Evolutionary conservation across 176 grass and related monocot genomes (phyloP), one percentile per base, ranked within the genome.

Genomic region (Dactylis glomerata): DNA sequence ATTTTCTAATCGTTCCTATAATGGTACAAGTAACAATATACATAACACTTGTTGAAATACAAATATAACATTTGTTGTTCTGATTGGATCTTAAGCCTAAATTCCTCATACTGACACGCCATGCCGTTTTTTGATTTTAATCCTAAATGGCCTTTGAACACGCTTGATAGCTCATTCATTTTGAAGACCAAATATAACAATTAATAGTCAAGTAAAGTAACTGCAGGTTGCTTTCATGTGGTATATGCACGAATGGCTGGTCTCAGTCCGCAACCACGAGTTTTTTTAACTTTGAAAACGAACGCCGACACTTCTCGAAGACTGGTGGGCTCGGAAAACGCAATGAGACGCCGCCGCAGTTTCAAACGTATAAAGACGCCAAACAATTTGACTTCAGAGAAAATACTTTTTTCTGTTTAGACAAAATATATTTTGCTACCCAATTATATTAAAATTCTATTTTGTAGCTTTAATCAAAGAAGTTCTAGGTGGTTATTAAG

Each of bases 261-360:
- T 68, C 41, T 75, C 30, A 70, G 71, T 70, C 78, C 40, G 51
- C 40, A 69, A 77, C 82, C 62, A 40, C 51, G 6, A 42, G 19
- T 44, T 37, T 26, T 37, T 36, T 58, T 17, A 85, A 81, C 64
- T 23, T 12, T 4, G 22, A 36, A 62, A 72, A 16, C 45, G 26
- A 68, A 73, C 76, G 47, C 58, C 69, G 82, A 37, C 82, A 58
- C 45, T 81, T 81, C 41, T 42, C 57, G 68, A 85, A 89, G 58
- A 68, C 74, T 55, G 42, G 81, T 55, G 42, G 81, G 79, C 36
- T 1, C 2, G 5, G 36, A 59, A 3, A 14, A 8, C 44, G 49
- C 46, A n/a, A 65, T 55, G 42, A 34, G 27, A 34, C 74, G 51
- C 20, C 6, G 56, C 10, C 16, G 32, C 33, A 23, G 37, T 30